Evolutionary conservation across 1,284 basidiomycete genomes (phyloP).

Genomic region (Retiboletus flavoniger): DNA sequence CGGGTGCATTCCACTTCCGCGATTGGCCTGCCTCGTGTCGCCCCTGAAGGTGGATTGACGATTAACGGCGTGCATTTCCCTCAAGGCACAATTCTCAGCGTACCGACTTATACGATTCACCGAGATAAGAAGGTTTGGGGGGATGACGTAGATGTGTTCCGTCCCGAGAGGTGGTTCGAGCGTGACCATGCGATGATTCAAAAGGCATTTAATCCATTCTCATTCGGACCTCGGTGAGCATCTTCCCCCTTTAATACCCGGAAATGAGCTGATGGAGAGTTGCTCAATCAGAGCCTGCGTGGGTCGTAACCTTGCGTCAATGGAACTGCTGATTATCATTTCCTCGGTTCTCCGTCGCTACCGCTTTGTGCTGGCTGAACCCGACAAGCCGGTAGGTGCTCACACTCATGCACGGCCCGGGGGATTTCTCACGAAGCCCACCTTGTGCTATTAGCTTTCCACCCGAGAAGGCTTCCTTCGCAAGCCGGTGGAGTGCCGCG

Average conservation of each 20-base stretch:
- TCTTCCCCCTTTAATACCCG: background rate
- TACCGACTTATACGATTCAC: slow-evolving; percentile 79
- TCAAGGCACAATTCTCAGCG: slow-evolving; percentile 68
- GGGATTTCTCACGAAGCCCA: slow-evolving; percentile 8
- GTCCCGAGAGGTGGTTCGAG: slow-evolving; percentile 83
- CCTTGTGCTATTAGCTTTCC: slow-evolving; percentile 46
- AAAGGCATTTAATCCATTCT: slow-evolving; percentile 77
- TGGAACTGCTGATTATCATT: slow-evolving; percentile 75
- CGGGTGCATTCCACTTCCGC: slow-evolving; percentile 80
- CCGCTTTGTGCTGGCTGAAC: slow-evolving; percentile 63
- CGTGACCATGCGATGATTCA: slow-evolving; percentile 56
- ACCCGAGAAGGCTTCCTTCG: slow-evolving; percentile 78
- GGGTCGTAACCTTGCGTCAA: slow-evolving; percentile 70
- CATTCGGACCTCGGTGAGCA: slow-evolving; percentile 59
- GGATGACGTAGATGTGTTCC: slow-evolving; percentile 69
- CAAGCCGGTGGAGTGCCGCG: slow-evolving; percentile 65
- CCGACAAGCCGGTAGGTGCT: slow-evolving; percentile 52
- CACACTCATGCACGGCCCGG: slow-evolving; percentile 2
- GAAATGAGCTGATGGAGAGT: background rate
- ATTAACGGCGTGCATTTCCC: slow-evolving; percentile 64
- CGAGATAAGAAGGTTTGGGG: slow-evolving; percentile 73
- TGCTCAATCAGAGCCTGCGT: slow-evolving; percentile 57
- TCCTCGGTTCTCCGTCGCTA: slow-evolving; percentile 72
- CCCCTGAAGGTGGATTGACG: slow-evolving; percentile 66
- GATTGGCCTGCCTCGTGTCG: slow-evolving; percentile 79